A percentile compares a stretch with the other conserved stretches of the same genome.
These are phyloP conservation scores for Ustilago tritici DNA, from an alignment of 1,284 basidiomycete species.

Conservation along the genomic window DNA sequence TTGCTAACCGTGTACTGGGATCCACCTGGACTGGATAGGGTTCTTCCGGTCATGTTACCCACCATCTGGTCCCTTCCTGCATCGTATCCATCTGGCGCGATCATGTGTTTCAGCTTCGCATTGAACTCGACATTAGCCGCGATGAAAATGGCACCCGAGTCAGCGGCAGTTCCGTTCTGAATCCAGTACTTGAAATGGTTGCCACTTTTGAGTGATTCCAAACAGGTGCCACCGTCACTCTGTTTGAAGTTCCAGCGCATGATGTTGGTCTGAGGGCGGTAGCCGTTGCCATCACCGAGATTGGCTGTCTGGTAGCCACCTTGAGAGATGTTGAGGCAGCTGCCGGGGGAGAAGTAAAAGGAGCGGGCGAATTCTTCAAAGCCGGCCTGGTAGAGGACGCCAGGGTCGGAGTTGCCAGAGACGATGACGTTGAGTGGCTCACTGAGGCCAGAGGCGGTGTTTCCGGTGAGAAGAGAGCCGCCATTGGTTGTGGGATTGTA, in stretches of 20 bases:
- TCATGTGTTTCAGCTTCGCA: conserved; percentile 52
- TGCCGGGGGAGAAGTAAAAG: conserved; percentile 57
- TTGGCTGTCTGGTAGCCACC: conserved; percentile 64
- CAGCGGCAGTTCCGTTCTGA: conserved; percentile 59
- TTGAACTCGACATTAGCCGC: conserved; percentile 61
- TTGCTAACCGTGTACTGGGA: conserved; percentile 55
- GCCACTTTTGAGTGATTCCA: conserved; percentile 62
- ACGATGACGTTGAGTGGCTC: conserved; percentile 68
- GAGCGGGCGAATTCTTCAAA: conserved; percentile 55
- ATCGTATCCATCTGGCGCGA: conserved; percentile 65
- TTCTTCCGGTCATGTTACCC: conserved; percentile 59
- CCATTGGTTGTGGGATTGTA: conserved; percentile 36
- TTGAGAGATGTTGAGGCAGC: conserved; percentile 61
- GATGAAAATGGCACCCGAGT: conserved; percentile 63
- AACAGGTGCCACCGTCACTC: conserved; percentile 56
- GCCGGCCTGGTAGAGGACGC: conserved; percentile 52
- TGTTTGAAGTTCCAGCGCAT: conserved; percentile 58
- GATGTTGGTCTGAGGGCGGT: conserved; percentile 57
- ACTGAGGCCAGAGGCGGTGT: conserved; percentile 14
- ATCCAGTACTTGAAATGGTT: conserved; percentile 67
- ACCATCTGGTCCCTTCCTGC: conserved; percentile 60
- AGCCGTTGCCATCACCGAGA: conserved; percentile 65
- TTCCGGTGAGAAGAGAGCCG: conserved; percentile 44
- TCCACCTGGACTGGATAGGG: conserved; percentile 52
- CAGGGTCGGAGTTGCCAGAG: conserved; percentile 50